Conservation (phyloP, 2,329 filamentous ascomycete genomes). For the Pseudocercospora ulei region DNA sequence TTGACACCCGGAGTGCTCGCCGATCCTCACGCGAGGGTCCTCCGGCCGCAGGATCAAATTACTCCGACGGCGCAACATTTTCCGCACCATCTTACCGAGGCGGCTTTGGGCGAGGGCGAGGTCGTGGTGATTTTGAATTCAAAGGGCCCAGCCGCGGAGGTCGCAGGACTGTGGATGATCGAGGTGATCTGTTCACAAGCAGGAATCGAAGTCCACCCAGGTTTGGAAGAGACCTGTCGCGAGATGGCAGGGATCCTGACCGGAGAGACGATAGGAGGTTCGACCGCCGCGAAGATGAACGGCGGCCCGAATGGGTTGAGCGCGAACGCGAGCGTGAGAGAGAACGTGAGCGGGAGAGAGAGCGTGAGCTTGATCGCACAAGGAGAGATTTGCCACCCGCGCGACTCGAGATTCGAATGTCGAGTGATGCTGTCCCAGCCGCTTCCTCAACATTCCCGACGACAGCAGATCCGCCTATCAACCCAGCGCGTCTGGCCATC, state of each 20-base stretch:
- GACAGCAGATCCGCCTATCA: conserved; percentile 25
- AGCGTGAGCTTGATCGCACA: conserved; percentile 35
- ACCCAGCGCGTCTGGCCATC: conserved; percentile 31
- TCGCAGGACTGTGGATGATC: conserved; percentile 40
- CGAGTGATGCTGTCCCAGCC: conserved; percentile 24
- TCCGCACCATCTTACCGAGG: conserved; percentile 38
- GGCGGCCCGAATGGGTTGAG: conserved; percentile 35
- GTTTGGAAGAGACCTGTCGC: conserved; percentile 43
- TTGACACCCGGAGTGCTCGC: conserved; percentile 58
- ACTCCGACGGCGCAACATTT: conserved; percentile 56
- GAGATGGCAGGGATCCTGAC: conserved; percentile 35
- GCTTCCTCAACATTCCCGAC: conserved; percentile 17
- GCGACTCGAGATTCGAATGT: conserved; percentile 28
- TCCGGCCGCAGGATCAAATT: conserved; percentile 59
- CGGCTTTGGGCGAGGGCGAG: conserved; percentile 39
- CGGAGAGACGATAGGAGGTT: conserved; percentile 41
- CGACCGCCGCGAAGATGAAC: conserved; percentile 39
- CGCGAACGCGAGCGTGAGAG: conserved; percentile 36
- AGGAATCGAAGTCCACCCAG: conserved; percentile 43
- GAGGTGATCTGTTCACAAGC: conserved; percentile 45
- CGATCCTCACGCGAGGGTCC: conserved; percentile 64
- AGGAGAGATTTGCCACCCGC: conserved; percentile 28
- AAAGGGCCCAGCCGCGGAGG: conserved; percentile 41
- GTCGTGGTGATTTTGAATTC: conserved; percentile 45
- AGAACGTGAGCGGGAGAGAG: conserved; percentile 24